A percentile compares a stretch with the other conserved stretches of the same genome.
Conservation (phyloP, 1,284 basidiomycete species). For the Stereum hirsutum region DNA sequence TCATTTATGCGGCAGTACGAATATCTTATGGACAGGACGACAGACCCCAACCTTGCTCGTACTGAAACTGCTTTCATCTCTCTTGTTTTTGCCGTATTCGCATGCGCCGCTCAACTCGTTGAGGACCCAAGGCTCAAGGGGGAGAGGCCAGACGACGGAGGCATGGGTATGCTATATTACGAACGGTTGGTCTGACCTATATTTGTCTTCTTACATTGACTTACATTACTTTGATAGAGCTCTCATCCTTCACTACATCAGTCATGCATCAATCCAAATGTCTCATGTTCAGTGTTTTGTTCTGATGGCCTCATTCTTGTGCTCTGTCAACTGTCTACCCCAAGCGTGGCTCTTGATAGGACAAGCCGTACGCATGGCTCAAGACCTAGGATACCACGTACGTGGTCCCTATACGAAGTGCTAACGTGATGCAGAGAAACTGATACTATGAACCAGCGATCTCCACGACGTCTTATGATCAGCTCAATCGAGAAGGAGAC, state of each 20-base stretch:
- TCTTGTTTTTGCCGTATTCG: constrained; percentile 77
- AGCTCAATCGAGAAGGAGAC: constrained; percentile 79
- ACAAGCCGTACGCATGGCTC: constrained; percentile 78
- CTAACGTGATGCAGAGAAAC: no score
- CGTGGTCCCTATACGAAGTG: constrained; percentile 32
- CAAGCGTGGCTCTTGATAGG: constrained; percentile 87
- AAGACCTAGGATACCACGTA: constrained; percentile 86
- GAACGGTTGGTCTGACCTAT: constrained; percentile 50
- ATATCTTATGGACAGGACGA: constrained; percentile 61
- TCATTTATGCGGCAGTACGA: constrained; percentile 68
- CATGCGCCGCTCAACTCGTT: constrained; percentile 70
- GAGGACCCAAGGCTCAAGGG: constrained; percentile 61
- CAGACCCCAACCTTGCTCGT: constrained; percentile 41
- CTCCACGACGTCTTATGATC: constrained; percentile 63
- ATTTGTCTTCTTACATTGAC: constrained; percentile 13
- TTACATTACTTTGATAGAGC: constrained; percentile 38
- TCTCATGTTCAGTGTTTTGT: constrained; percentile 85
- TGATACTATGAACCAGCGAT: no score
- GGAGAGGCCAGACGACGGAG: constrained; percentile 59
- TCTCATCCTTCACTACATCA: constrained; percentile 83
- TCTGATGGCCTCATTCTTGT: constrained; percentile 81
- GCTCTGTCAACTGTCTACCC: constrained; percentile 83
- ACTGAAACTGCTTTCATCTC: constrained; percentile 65
- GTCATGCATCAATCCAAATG: constrained; percentile 70
- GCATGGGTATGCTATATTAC: constrained; percentile 81